These are phyloP conservation scores for Colletotrichum simmondsii DNA, from an alignment of 2,329 filamentous ascomycete genomes.

Conservation along the genomic window DNA sequence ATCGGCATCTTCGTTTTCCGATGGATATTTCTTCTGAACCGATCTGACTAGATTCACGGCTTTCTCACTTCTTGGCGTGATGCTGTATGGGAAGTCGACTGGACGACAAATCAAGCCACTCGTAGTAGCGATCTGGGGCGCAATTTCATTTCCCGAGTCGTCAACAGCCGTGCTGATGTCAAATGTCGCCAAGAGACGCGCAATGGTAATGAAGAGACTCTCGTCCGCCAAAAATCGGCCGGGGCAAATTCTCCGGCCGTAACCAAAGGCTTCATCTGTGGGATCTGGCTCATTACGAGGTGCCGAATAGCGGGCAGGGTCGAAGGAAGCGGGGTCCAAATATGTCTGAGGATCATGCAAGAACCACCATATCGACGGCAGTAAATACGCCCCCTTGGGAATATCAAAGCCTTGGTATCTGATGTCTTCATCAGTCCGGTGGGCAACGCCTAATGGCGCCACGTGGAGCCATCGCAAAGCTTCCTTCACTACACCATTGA, in stretches of 20 bases:
- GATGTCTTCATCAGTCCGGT: constrained; percentile 43
- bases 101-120: constrained; percentile 15
- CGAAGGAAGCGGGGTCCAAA: constrained; percentile 48
- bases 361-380: constrained; percentile 43
- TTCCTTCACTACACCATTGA: constrained; percentile 66
- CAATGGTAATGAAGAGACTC: constrained; percentile 41
- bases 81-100: neutral
- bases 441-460: constrained; percentile 53
- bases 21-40: neutral
- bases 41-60: constrained; percentile 12
- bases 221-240: constrained; percentile 34
- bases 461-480: constrained; percentile 65
- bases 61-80: neutral
- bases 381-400: constrained; percentile 16
- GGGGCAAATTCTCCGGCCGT: constrained; percentile 35
- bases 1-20: constrained; percentile 14
- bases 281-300: constrained; percentile 33
- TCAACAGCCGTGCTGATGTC: constrained; percentile 48
- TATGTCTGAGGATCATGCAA: constrained; percentile 77
- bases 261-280: constrained; percentile 27
- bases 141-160: constrained; percentile 45
- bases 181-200: constrained; percentile 58
- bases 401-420: constrained; percentile 21
- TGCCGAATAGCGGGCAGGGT: constrained; percentile 46
- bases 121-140: constrained; percentile 4